These are phyloP conservation scores for Fusarium brachygibbosum DNA, from an alignment of 2,329 filamentous ascomycete species.

Conservation along the genomic window DNA sequence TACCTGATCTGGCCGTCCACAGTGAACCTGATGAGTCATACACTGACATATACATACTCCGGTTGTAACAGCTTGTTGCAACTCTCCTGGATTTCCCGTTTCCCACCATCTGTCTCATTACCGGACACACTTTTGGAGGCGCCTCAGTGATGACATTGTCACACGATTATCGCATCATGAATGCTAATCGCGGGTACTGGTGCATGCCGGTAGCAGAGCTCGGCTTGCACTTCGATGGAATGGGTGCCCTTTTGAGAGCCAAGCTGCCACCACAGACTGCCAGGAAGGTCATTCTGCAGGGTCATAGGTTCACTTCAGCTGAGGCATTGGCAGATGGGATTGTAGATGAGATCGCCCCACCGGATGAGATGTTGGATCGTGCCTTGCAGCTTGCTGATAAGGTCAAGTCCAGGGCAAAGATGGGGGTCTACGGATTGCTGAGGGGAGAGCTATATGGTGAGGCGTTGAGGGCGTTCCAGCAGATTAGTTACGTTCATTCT, in stretches of 20 bases:
- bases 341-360: not conserved
- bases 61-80: not conserved
- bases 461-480: conserved; percentile 7
- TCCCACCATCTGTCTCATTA: conserved; percentile 6
- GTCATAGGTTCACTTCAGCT: conserved; percentile 4
- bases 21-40: not conserved
- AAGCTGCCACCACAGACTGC: conserved; percentile 3
- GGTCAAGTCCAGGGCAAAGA: conserved; percentile 10
- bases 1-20: not conserved
- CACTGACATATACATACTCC: not conserved
- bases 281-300: not conserved
- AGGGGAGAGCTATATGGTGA: conserved; percentile 6
- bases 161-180: conserved; percentile 16
- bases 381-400: not conserved
- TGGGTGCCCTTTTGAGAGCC: conserved; percentile 8
- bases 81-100: conserved; percentile 6
- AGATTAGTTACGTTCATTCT: conserved; percentile 17
- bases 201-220: conserved; percentile 7
- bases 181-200: conserved; percentile 1
- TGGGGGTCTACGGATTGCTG: conserved; percentile 5
- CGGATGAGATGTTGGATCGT: not conserved
- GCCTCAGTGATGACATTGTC: conserved; percentile 8
- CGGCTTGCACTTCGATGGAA: conserved; percentile 6
- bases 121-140: conserved; percentile 6
- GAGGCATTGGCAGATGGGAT: conserved; percentile 6